phyloP scores from a whole-genome alignment of 805 yeast genomes.

The Cyberlindnera galapagoensis region DNA sequence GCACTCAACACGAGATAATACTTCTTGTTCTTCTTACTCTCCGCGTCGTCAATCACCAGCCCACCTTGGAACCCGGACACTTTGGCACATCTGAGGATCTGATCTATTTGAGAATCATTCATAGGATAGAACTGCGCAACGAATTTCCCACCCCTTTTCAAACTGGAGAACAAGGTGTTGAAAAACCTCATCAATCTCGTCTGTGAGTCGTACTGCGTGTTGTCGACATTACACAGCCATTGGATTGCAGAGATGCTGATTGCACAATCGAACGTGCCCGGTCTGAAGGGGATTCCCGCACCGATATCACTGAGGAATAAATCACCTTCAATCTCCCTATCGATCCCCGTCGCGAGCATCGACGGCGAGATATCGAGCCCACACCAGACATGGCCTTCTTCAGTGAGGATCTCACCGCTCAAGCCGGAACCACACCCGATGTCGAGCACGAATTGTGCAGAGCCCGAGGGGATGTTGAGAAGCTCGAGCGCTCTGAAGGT shows the following conservation, averaged over 20 bases:
- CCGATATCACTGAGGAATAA: slow-evolving; percentile 90
- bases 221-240: slow-evolving; percentile 97
- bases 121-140: slow-evolving; percentile 96
- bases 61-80: slow-evolving; percentile 97
- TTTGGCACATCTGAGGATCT: slow-evolving; percentile 78
- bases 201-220: slow-evolving; percentile 75
- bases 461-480: slow-evolving; percentile 56
- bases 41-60: slow-evolving; percentile 87
- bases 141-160: slow-evolving; percentile 93
- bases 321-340: slow-evolving; percentile 91
- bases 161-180: slow-evolving; percentile 77
- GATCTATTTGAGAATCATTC: slow-evolving; percentile 77
- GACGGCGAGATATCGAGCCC: slow-evolving; percentile 96
- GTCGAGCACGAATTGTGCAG: slow-evolving; percentile 60
- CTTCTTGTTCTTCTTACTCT: slow-evolving; percentile 84
- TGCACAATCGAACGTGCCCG: slow-evolving; percentile 96
- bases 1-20: slow-evolving; percentile 87
- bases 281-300: slow-evolving; percentile 86
- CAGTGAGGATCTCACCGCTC: slow-evolving; percentile 87
- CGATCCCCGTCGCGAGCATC: slow-evolving; percentile 92
- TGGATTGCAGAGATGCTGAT: slow-evolving; percentile 92
- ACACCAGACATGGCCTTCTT: slow-evolving; percentile 91
- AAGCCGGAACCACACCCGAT: slow-evolving; percentile 97
- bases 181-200: slow-evolving; percentile 75
- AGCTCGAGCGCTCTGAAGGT: slow-evolving; percentile 88